Evolutionary conservation across 805 yeast genomes (phyloP).

Genomic region (Brettanomyces nanus): DNA sequence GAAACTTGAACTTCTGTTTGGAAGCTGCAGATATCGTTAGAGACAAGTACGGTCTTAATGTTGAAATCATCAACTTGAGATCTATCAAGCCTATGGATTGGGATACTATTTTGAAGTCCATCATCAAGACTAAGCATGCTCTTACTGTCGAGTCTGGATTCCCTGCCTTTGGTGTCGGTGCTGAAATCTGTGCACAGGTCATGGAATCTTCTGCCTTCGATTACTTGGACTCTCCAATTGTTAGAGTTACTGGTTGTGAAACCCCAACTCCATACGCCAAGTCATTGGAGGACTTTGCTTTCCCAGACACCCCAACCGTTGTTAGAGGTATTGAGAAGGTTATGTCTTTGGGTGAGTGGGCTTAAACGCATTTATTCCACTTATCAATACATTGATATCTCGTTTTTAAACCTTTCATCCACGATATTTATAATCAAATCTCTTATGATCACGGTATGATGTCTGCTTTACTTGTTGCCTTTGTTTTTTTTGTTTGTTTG

Average conservation of each 20-base stretch:
- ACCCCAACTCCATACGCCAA: slow-evolving; percentile 98
- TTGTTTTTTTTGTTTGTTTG: not conserved
- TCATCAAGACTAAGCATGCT: slow-evolving; percentile 94
- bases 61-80: slow-evolving; percentile 92
- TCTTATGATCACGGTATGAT: not conserved
- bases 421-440: not conserved
- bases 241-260: slow-evolving; percentile 98
- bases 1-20: slow-evolving; percentile 79
- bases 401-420: not conserved
- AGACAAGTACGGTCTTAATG: slow-evolving; percentile 78
- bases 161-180: slow-evolving; percentile 98
- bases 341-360: slow-evolving; percentile 44
- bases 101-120: slow-evolving; percentile 73
- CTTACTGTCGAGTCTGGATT: slow-evolving; percentile 94
- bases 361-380: slow-evolving; percentile 9
- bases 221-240: slow-evolving; percentile 96
- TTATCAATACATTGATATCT: not conserved
- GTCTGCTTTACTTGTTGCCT: too few relatives aligned
- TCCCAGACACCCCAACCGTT: slow-evolving; percentile 93
- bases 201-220: slow-evolving; percentile 99
- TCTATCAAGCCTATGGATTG: slow-evolving; percentile 95
- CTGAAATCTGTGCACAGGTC: slow-evolving; percentile 94
- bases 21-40: slow-evolving; percentile 85
- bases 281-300: slow-evolving; percentile 94
- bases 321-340: slow-evolving; percentile 81